Evolutionary conservation across 495 filamentous ascomycete genomes (phyloP).

Genomic region (Parmelia sp.): DNA sequence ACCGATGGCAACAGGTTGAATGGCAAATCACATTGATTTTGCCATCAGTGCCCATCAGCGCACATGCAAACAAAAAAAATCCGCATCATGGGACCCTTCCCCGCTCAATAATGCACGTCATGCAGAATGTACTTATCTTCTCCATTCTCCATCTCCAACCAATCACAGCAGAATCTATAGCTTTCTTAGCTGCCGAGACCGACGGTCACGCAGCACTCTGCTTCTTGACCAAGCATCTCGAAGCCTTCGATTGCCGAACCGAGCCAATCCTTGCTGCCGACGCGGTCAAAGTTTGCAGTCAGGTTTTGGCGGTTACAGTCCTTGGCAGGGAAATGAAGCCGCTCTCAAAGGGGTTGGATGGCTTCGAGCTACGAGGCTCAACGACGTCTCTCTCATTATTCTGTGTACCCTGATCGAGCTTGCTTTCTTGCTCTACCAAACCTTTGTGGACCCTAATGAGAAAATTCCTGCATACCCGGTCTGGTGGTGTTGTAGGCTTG

Average conservation of each 20-base stretch:
- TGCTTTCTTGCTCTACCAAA: too few species aligned
- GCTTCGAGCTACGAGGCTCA: background rate
- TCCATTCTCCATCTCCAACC: too few species aligned
- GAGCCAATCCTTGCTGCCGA: conserved; percentile 5
- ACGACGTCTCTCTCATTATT: too few species aligned
- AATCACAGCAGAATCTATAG: background rate
- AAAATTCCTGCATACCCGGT: background rate
- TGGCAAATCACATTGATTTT: too few species aligned
- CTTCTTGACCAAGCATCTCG: conserved; percentile 6
- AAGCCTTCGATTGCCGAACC: background rate
- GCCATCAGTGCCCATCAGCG: background rate
- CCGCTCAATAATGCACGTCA: conserved; percentile 10
- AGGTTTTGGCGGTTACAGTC: background rate
- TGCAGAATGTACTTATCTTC: background rate
- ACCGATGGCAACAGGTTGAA: too few species aligned
- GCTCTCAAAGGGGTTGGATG: background rate
- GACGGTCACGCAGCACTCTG: background rate
- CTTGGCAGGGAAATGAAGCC: conserved; percentile 18
- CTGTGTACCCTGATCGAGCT: too few species aligned
- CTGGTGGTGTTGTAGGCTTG: background rate
- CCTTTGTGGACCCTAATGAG: background rate
- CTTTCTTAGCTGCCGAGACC: background rate
- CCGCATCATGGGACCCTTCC: conserved; percentile 12
- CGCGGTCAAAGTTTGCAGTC: background rate
- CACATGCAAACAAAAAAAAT: background rate